Evolutionary conservation across 2,329 filamentous ascomycete species (phyloP), one percentile per base, ranked within the genome.

Genomic region (Colletotrichum tofieldiae): DNA sequence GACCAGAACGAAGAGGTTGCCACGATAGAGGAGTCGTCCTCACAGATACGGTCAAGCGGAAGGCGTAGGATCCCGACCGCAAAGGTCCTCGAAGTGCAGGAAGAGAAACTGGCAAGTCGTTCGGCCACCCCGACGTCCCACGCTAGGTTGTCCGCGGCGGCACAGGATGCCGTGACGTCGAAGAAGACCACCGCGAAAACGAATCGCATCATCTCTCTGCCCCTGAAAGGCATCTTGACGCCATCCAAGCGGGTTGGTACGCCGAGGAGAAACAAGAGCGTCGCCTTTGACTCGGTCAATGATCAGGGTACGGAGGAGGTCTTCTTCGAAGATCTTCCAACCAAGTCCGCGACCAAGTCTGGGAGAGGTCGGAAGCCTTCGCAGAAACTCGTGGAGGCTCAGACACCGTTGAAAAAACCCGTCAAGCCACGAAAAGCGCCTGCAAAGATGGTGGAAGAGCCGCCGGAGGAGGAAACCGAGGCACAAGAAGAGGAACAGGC

Each of bases 171-270:
- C 67, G 18, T 69, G 75, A n/a, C 49, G n/a, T 52, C 67, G 43
- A 62, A 52, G 20, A 65, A 29, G 23, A 18, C 60, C 5, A 49
- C 59, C 2, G 43, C 45, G 4, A 70, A 56, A 52, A 23, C 45
- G 14, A 35, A 37, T 9, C 49, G 65, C n/a, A 73, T 37, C 6
- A 43, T 63, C 5, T 62, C 66, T 12, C 52, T 72, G 47, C 73
- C 78, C n/a, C 83, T 87, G 12, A 90, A 87, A 77, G 84, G 89
- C 9, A 92, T 91, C 67, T 77, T 91, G 52, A 87, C 88, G 3
- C 89, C 90, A 4, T 83, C 82, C 23, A 89, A 86, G 78, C 85
- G 83, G 71, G 79, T 78, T 49, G 59, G 72, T 26, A 64, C 70
- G 26, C 54, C 47, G 76, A 79, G 83, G 76, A 74, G 81, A 62